Evolutionary conservation across 768 basidiomycete species (phyloP).

Genomic region (Termitomyces sp.): DNA sequence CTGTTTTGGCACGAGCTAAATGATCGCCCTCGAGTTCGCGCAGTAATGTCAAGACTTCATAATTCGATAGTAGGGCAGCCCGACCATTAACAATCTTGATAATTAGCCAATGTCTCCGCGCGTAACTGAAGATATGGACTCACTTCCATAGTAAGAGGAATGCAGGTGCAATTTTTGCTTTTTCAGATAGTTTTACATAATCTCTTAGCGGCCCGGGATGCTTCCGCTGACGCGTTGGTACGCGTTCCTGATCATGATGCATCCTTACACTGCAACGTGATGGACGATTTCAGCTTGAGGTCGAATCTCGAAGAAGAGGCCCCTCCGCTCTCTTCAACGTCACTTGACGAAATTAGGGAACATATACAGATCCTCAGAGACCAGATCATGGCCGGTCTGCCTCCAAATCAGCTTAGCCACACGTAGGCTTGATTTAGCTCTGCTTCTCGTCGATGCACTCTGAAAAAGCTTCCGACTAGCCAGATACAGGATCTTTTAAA

Average conservation of each 20-base stretch:
- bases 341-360: slow-evolving; percentile 8
- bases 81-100: slow-evolving; percentile 61
- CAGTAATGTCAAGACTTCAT: slow-evolving; percentile 77
- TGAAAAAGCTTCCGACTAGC: slow-evolving; percentile 17
- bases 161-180: not conserved
- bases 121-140: not conserved
- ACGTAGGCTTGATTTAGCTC: slow-evolving; percentile 10
- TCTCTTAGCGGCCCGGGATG: not conserved
- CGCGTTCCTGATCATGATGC: not conserved
- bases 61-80: slow-evolving; percentile 82
- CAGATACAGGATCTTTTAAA: slow-evolving; percentile 35
- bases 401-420: slow-evolving; percentile 10
- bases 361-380: slow-evolving; percentile 11
- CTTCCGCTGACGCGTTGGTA: not conserved
- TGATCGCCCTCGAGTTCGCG: slow-evolving; percentile 73
- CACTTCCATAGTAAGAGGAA: slow-evolving; percentile 2
- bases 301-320: slow-evolving; percentile 8
- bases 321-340: not conserved
- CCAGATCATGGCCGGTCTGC: slow-evolving; percentile 7
- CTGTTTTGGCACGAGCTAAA: slow-evolving; percentile 61
- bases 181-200: not conserved
- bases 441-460: not conserved
- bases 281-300: slow-evolving; percentile 13
- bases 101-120: not conserved
- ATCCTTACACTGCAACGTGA: not conserved